These are phyloP conservation scores for Starmerella etchellsii DNA, from an alignment of 805 yeast species.

Conservation along the genomic window DNA sequence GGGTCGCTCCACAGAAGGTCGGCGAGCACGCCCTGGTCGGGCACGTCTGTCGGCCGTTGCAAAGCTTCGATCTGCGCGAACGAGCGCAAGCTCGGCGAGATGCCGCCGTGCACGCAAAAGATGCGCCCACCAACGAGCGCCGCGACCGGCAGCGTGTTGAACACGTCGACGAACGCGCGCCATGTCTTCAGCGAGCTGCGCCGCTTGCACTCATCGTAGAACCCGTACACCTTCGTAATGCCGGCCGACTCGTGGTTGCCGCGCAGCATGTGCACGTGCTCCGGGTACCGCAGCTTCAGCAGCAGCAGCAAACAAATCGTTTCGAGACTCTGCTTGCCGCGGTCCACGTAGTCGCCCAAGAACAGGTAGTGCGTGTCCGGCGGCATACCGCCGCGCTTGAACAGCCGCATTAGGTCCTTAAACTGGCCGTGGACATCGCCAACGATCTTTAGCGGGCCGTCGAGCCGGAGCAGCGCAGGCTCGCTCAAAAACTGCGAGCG, in stretches of 20 bases:
- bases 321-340: constrained; percentile 93
- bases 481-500: constrained; percentile 79
- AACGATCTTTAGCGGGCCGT: constrained; percentile 74
- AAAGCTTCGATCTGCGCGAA: constrained; percentile 62
- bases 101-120: constrained; percentile 80
- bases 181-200: constrained; percentile 81
- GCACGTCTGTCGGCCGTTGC: constrained; percentile 73
- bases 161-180: constrained; percentile 86
- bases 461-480: constrained; percentile 76
- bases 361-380: constrained; percentile 85
- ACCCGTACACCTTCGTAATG: constrained; percentile 92
- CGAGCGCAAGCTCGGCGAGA: constrained; percentile 57
- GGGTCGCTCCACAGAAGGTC: constrained; percentile 81
- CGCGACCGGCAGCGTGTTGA: constrained; percentile 88
- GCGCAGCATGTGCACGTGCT: constrained; percentile 76
- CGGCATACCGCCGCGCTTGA: constrained; percentile 94
- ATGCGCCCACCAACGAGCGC: constrained; percentile 91
- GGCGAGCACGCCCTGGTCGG: constrained; percentile 63
- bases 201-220: constrained; percentile 95
- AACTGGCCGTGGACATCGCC: constrained; percentile 98
- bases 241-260: constrained; percentile 99
- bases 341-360: constrained; percentile 92
- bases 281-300: constrained; percentile 91
- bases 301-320: constrained; percentile 77
- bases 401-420: constrained; percentile 76